Conservation (phyloP, 306 rosid genomes). For the Betula pendula region DNA sequence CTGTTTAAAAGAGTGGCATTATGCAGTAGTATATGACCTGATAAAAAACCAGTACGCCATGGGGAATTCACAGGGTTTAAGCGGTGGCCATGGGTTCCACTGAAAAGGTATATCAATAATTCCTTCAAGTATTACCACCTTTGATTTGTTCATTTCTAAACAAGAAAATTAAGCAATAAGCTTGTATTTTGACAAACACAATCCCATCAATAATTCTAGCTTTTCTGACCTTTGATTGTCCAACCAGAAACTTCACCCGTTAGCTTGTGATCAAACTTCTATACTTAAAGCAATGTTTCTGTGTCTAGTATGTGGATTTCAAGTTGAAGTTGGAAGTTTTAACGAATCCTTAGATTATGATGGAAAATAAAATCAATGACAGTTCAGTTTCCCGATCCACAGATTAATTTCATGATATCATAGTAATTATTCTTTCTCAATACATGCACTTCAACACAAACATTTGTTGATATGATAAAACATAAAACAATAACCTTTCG, state of each 20-base stretch:
- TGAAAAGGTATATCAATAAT: too few relatives aligned
- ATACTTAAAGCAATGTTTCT: background rate
- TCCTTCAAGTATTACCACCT: too few relatives aligned
- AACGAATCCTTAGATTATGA: background rate
- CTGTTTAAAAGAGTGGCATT: background rate
- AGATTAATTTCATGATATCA: background rate
- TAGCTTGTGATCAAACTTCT: background rate
- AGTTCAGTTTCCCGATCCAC: background rate
- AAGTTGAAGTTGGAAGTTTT: background rate
- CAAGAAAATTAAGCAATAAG: too few relatives aligned
- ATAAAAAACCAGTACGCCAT: background rate
- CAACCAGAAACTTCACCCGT: background rate
- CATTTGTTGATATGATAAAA: constrained; percentile 16
- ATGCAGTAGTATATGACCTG: background rate
- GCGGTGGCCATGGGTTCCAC: too few relatives aligned
- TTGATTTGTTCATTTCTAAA: too few relatives aligned
- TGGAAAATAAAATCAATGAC: background rate
- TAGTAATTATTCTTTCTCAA: background rate
- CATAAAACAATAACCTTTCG: constrained; percentile 60
- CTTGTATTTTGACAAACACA: too few relatives aligned
- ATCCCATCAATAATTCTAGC: background rate
- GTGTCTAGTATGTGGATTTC: background rate
- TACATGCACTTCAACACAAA: background rate
- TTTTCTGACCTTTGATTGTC: background rate
- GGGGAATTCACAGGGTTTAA: too few relatives aligned